Evolutionary conservation across 169 alveolate genomes (phyloP), one percentile per base, ranked within the genome.

Genomic region (Plasmodium cynomolgi): DNA sequence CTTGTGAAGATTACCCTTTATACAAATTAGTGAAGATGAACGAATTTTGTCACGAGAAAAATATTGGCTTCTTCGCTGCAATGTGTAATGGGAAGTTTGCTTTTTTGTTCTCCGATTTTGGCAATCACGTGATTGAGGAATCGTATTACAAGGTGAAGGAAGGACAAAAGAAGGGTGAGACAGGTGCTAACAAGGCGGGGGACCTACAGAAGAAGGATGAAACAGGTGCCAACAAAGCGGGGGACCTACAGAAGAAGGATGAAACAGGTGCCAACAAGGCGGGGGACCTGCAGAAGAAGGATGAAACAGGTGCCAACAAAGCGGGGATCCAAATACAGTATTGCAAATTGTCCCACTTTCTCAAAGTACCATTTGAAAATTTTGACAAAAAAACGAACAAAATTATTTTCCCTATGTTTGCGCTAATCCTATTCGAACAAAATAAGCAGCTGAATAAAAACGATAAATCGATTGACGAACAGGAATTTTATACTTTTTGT

Each of bases 91-190:
- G 96, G 9, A 93, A 84, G 33, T 92, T 82, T 47, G 97, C 97
- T 23, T 96, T 93, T 68, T 82, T 95, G 54, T 96, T 96, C 81
- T 93, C 95, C 9, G 96, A 96, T 84, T 95, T 96, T 75, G 92
- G 94, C 9, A 73, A 80, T 9, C 97, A 96, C 58, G 79, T 83
- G 33, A 96, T 96, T 95, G 95, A 95, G 74, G 97, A 83, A 77
- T 56, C 91, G n/a, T 84, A 84, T 68, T 84, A 86, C 20, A 83
- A 81, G 71, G 83, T n/a, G 62, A 81, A 47, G 29, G 68, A 82
- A 62, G 47, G 62, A 79, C 37, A 29, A 75, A 77, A 54, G 39
- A 7, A 71, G 29, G 71, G 26, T 37, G 9, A 34, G 23, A 54
- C 37, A n/a, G n/a, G 15, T 20, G 29, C 56, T 15, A 29, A 23